A percentile compares a stretch with the other conserved stretches of the same genome.
These are phyloP conservation scores for Colletotrichum viniferum DNA, from an alignment of 2,329 filamentous ascomycete genomes.

Conservation along the genomic window DNA sequence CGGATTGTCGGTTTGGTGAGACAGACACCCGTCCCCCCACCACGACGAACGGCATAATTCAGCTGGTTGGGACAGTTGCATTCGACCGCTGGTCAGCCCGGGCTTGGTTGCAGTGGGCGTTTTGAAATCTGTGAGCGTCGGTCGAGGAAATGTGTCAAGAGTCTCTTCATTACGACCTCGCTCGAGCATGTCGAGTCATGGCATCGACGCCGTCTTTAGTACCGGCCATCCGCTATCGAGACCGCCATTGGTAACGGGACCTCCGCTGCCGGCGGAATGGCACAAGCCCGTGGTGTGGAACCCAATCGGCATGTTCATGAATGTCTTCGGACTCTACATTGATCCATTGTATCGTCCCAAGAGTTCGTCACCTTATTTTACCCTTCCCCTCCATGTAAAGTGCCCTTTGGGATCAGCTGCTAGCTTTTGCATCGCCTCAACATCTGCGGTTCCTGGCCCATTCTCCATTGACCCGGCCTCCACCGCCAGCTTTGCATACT, in stretches of 20 bases:
- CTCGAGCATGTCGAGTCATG: not conserved
- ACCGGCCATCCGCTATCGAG: not conserved
- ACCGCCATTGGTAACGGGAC: not conserved
- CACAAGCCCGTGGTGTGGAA: not conserved
- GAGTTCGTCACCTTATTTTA: not conserved
- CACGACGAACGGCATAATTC: not conserved
- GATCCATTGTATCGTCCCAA: not conserved
- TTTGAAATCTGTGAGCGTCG: not conserved
- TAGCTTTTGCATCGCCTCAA: constrained; percentile 16
- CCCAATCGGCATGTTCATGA: not conserved
- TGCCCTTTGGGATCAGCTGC: constrained; percentile 19
- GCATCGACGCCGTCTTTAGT: not conserved
- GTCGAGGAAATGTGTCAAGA: not conserved
- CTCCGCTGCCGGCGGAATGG: not conserved
- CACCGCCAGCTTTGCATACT: constrained; percentile 40
- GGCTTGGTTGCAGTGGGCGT: not conserved
- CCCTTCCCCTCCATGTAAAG: constrained; percentile 20
- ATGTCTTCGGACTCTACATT: not conserved
- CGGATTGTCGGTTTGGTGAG: not conserved
- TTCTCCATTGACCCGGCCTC: constrained; percentile 35
- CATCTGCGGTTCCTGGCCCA: constrained; percentile 4
- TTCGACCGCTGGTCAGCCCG: not conserved
- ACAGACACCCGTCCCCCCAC: not conserved
- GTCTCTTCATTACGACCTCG: not conserved
- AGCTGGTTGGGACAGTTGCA: not conserved